Evolutionary conservation across 2,329 filamentous ascomycete species (phyloP).

Genomic region (Cladosporium sp.): DNA sequence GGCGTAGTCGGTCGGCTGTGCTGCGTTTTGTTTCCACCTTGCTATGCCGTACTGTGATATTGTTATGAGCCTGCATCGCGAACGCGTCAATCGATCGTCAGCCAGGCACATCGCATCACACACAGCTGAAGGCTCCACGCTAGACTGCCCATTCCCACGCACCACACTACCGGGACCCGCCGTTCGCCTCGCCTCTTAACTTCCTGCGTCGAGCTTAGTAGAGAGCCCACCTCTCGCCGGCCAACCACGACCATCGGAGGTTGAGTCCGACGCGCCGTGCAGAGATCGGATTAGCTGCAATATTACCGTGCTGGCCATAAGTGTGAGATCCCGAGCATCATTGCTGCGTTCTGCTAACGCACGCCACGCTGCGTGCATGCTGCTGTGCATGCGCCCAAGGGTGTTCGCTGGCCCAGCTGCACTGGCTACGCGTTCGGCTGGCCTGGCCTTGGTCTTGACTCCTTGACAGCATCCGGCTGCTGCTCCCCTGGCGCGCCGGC

Average conservation of each 20-base stretch:
- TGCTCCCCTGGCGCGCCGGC: conserved; percentile 17
- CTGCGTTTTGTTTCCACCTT: background rate
- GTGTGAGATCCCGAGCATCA: background rate
- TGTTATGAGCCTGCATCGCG: background rate
- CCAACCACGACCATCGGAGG: conserved; percentile 2
- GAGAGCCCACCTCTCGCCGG: background rate
- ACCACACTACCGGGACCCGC: conserved; percentile 11
- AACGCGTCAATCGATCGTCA: background rate
- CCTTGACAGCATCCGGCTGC: background rate
- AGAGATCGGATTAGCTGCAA: background rate
- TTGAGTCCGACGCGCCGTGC: background rate
- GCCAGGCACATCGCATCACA: background rate
- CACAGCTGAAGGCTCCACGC: background rate
- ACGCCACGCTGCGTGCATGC: conserved; percentile 12
- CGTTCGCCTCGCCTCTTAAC: conserved; percentile 3
- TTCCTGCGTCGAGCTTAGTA: background rate
- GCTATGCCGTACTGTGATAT: background rate
- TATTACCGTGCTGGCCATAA: background rate
- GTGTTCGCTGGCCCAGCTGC: background rate
- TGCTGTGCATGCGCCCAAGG: conserved; percentile 7
- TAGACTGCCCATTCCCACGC: background rate
- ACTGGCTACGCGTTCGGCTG: conserved; percentile 3
- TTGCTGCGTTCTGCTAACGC: conserved; percentile 9
- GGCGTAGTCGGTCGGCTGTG: background rate
- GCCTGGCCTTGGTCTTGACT: too few relatives aligned